Evolutionary conservation across 2,329 filamentous ascomycete species (phyloP).

Genomic region (Fusarium lyarnte): DNA sequence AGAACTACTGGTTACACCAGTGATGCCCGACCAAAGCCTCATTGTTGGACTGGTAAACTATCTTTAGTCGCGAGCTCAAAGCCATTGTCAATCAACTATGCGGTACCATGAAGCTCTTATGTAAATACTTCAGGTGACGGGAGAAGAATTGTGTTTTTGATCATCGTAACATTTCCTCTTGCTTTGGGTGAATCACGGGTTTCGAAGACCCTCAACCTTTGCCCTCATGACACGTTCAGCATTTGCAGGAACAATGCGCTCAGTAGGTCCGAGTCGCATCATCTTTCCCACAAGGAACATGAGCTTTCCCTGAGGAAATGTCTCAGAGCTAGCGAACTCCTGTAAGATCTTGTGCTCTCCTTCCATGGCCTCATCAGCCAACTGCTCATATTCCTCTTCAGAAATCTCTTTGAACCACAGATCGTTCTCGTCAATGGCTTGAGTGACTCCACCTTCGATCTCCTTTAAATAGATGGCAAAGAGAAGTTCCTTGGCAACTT

Average conservation of each 20-base stretch:
- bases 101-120: constrained; percentile 33
- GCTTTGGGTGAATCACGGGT: constrained; percentile 17
- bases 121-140: constrained; percentile 21
- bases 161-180: constrained; percentile 7
- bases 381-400: constrained; percentile 56
- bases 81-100: constrained; percentile 5
- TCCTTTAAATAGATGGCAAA: constrained; percentile 61
- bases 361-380: constrained; percentile 56
- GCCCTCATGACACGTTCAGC: constrained; percentile 59
- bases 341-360: constrained; percentile 58
- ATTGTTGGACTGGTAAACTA: constrained; percentile 29
- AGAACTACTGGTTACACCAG: constrained; percentile 32
- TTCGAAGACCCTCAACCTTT: constrained; percentile 41
- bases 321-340: constrained; percentile 56
- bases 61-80: constrained; percentile 21
- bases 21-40: constrained; percentile 29
- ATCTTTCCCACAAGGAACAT: constrained; percentile 70
- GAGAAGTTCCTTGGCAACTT: constrained; percentile 67
- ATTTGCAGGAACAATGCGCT: constrained; percentile 63
- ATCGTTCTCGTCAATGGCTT: constrained; percentile 56
- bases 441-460: constrained; percentile 54
- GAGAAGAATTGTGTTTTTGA: constrained; percentile 19
- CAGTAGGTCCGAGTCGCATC: constrained; percentile 63
- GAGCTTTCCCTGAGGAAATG: constrained; percentile 66
- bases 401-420: constrained; percentile 66